Base-by-base conservation (phyloP, 768 basidiomycete genomes). In the Pisolithus marmoratus region DNA sequence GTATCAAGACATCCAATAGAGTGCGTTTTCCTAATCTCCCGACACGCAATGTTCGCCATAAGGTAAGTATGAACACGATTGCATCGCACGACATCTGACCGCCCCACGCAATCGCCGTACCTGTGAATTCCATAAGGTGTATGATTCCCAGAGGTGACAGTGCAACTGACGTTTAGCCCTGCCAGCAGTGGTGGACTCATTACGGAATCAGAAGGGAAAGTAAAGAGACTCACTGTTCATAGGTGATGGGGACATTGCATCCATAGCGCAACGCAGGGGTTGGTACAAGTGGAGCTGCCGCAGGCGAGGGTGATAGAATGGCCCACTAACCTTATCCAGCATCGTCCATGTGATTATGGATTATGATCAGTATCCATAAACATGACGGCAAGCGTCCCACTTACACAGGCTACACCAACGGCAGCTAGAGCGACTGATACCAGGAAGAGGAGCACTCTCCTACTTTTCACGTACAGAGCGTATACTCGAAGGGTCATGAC, bases 401-500 rank as follows among this genome's bases (percentile, higher is more conserved):
- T 26, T 31, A 60, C 60, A 22, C 45, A 9, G 29, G 49, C 22
- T 11, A 54, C 52, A 12, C 19, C 29, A 11, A 56, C 7, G 15
- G 24, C 17, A 1, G 14, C 46, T 23, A 45, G 5, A 1, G 19
- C n/a, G 9, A 52, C 0, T 3, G 41, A 37, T 11, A 47, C 42
- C 12, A 62, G 22, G 4, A 24, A 19, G 19, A 14, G 8, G 7
- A 63, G 40, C 15, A 62, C 38, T 4, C 29, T 26, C 2, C 51
- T 40, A 23, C 43, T 56, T 38, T 51, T 53, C 8, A 48, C 23
- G 15, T 54, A 60, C 22, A 63, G 49, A 6, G 58, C 60, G 23
- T 62, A 63, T 8, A 60, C 58, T 15, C 60, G 61, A 46, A 62
- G 58, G 4, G 46, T 42, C 58, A 63, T 63, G 15, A 60, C 31